These are phyloP conservation scores for Zopfia rhizophila DNA, from an alignment of 2,329 filamentous ascomycete genomes.

Conservation along the genomic window DNA sequence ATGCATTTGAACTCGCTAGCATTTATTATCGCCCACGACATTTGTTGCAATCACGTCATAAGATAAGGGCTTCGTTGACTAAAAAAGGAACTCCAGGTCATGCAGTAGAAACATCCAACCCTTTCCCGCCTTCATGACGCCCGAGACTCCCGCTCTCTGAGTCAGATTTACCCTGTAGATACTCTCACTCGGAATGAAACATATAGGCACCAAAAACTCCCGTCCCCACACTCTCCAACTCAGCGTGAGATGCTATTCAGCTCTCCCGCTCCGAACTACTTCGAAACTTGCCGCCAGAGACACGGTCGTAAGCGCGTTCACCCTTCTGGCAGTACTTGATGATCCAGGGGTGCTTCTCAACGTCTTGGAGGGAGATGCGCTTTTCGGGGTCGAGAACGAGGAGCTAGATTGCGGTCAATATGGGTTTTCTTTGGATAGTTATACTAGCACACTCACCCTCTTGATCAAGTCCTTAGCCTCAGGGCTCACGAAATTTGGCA, in stretches of 20 bases:
- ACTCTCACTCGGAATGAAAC: too few species aligned
- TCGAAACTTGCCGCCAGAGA: slow-evolving; percentile 39
- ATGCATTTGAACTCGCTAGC: too few species aligned
- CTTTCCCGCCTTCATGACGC: too few species aligned
- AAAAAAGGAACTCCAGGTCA: too few species aligned
- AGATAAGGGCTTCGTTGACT: too few species aligned
- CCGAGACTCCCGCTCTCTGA: too few species aligned
- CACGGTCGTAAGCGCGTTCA: slow-evolving; percentile 45
- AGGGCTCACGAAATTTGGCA: slow-evolving; percentile 88
- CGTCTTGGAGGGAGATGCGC: slow-evolving; percentile 87
- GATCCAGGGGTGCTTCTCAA: slow-evolving; percentile 94
- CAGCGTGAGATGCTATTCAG: slow-evolving; percentile 16
- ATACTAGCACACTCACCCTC: slow-evolving; percentile 66
- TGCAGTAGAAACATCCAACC: too few species aligned
- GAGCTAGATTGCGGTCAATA: slow-evolving; percentile 47
- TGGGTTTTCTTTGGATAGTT: slow-evolving; percentile 15
- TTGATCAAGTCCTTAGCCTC: slow-evolving; percentile 95
- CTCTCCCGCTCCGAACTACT: slow-evolving; percentile 40
- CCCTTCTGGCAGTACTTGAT: slow-evolving; percentile 82
- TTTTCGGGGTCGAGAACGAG: slow-evolving; percentile 95
- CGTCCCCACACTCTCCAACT: too few species aligned
- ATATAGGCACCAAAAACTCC: too few species aligned
- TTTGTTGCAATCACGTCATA: too few species aligned
- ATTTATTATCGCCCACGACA: too few species aligned
- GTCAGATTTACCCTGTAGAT: too few species aligned